Conservation (phyloP, 768 basidiomycete species). For the Hypholoma fasciculare region DNA sequence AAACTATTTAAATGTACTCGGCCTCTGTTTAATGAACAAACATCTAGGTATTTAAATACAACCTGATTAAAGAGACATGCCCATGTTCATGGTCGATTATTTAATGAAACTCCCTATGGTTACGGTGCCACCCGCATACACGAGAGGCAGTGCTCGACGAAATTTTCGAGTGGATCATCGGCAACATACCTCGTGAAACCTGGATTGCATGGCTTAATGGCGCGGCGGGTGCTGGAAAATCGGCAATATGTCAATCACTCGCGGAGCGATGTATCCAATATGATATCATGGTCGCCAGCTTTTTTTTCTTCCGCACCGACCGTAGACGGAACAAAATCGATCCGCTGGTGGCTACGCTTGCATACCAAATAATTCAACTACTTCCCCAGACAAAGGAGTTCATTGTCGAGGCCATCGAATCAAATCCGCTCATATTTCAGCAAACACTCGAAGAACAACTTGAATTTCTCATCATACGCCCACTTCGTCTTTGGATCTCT, state of each 20-base stretch:
- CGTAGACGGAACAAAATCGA: background rate
- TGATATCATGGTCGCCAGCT: constrained; percentile 6
- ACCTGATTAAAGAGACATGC: no score
- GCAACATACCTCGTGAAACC: background rate
- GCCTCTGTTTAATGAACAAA: no score
- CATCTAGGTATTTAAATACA: no score
- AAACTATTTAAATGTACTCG: no score
- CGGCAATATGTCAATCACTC: constrained; percentile 15
- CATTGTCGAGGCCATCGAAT: constrained; percentile 6
- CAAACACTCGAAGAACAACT: constrained; percentile 9
- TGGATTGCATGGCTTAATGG: constrained; percentile 13
- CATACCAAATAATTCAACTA: constrained; percentile 9
- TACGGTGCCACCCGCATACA: constrained; percentile 12
- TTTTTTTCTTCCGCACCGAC: constrained; percentile 13
- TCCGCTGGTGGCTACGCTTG: constrained; percentile 9
- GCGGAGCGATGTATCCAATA: constrained; percentile 8
- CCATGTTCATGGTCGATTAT: no score
- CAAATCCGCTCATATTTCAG: constrained; percentile 11
- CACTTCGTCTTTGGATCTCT: no score
- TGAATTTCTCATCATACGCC: constrained; percentile 7
- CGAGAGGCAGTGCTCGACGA: constrained; percentile 13
- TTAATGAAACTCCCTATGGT: no score
- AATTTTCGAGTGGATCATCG: constrained; percentile 16
- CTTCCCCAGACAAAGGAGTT: constrained; percentile 5
- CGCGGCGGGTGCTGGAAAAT: constrained; percentile 16